A percentile compares a stretch with the other conserved stretches of the same genome.
Evolutionary conservation across 2,329 filamentous ascomycete species (phyloP).

Genomic region (Mycosphaerella sp.): DNA sequence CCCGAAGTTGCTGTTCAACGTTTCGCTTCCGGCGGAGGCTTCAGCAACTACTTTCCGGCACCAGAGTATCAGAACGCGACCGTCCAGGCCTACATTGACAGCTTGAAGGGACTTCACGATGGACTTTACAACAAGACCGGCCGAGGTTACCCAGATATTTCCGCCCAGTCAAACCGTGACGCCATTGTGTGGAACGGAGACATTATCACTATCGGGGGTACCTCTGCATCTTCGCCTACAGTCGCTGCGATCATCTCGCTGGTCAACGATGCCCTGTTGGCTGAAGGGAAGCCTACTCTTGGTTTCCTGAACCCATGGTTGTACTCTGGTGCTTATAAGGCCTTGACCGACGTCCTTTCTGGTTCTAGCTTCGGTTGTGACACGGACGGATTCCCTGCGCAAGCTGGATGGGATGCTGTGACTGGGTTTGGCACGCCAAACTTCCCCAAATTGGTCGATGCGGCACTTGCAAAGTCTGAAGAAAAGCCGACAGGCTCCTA

Average conservation of each 20-base stretch:
- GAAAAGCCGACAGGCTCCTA: neutral
- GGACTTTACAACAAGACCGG: conserved; percentile 43
- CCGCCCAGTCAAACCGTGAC: conserved; percentile 37
- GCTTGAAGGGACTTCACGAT: conserved; percentile 36
- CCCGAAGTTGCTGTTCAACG: conserved; percentile 48
- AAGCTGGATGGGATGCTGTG: conserved; percentile 31
- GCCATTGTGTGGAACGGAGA: conserved; percentile 37
- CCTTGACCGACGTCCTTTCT: conserved; percentile 45
- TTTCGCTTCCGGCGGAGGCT: conserved; percentile 46
- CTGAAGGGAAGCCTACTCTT: conserved; percentile 44
- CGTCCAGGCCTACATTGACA: conserved; percentile 38
- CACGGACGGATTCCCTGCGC: conserved; percentile 28
- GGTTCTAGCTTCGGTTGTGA: conserved; percentile 30
- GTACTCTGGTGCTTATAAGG: conserved; percentile 44
- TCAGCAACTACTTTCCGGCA: conserved; percentile 41
- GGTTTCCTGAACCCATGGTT: conserved; percentile 58
- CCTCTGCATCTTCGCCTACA: conserved; percentile 52
- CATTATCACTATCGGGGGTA: conserved; percentile 40
- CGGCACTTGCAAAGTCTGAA: conserved; percentile 20
- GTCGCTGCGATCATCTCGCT: conserved; percentile 55
- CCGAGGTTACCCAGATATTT: conserved; percentile 43
- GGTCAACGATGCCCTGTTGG: conserved; percentile 56
- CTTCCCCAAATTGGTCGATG: conserved; percentile 24
- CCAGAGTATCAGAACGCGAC: conserved; percentile 41
- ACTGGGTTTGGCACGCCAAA: conserved; percentile 22